Percentiles rank a stretch among this genome's conserved stretches.
Conservation (phyloP, 495 filamentous ascomycete genomes). For the Durotheca rogersii region DNA sequence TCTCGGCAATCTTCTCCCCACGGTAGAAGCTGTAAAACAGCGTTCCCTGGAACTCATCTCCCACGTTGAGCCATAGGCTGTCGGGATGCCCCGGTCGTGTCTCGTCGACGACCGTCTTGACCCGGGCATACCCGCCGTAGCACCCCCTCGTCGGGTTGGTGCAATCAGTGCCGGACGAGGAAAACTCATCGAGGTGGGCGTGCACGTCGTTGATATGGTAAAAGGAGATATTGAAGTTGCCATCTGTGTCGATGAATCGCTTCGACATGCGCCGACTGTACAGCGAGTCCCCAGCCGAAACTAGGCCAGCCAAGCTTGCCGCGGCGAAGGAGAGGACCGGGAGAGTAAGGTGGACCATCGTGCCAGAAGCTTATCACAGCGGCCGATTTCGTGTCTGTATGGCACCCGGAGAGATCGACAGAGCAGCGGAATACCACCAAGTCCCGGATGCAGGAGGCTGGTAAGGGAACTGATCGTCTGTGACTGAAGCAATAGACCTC, state of each 20-base stretch:
- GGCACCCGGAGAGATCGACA: neutral
- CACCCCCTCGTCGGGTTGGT: constrained; percentile 50
- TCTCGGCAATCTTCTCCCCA: constrained; percentile 63
- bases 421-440: neutral
- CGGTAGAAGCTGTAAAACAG: constrained; percentile 59
- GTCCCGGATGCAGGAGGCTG: too few relatives aligned
- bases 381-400: neutral
- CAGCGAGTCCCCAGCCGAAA: constrained; percentile 39
- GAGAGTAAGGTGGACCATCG: constrained; percentile 22
- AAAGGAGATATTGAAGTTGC: constrained; percentile 60
- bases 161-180: constrained; percentile 57
- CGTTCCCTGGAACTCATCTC: constrained; percentile 64
- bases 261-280: constrained; percentile 44
- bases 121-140: constrained; percentile 59
- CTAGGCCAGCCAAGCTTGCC: constrained; percentile 8
- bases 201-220: constrained; percentile 66
- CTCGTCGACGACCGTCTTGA: constrained; percentile 53
- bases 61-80: constrained; percentile 56
- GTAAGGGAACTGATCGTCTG: too few relatives aligned
- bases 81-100: constrained; percentile 53
- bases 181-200: constrained; percentile 59
- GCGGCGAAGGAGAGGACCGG: constrained; percentile 12
- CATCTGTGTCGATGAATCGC: constrained; percentile 51
- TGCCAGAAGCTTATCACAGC: neutral
- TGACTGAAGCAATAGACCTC: too few relatives aligned